Evolutionary conservation across 192 early-diverging fungal species (phyloP), one percentile per base, ranked within the genome.

Genomic region (Podila epicladia): DNA sequence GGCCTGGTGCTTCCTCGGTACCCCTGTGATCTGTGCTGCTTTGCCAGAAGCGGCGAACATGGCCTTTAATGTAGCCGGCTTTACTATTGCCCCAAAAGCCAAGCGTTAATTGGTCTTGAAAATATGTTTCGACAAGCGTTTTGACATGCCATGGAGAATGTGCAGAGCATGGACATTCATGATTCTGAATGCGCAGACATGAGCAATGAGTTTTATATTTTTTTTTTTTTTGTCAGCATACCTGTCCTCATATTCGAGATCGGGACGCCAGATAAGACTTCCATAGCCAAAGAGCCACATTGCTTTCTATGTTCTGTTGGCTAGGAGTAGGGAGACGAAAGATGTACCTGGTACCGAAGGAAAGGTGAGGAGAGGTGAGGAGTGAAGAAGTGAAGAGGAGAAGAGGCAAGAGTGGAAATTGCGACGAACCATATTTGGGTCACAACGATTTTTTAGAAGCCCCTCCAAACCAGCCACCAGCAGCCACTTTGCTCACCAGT

Each of bases 11-110:
- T 33, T 88, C 85, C 7, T 87, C 86, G 2, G 94, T 95, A 4
- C 96, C 96, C 9, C 96, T 89, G 82, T 98, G 96, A 80, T 98
- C 96, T 35, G 89, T 90, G 51, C 89, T 92, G 28, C 91, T 88
- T 85, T 93, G 94, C 93, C 93, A 95, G 70, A 94, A 95, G 28
- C 93, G 82, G 31, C 93, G 83, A 11, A 91, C 91, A 74, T 88
- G 90, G 35, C 89, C 87, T 41, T 90, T 88, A 26, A 93, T 89
- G 63, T 90, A 94, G 9, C 92, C 92, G 1, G 83, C 78, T 75
- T 84, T 87, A 58, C 64, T 69, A 38, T 62, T 41, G 26, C 15
- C 38, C 13, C 65, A 19, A 71, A 50, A 29, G 20, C 29, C 19
- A 65, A 65, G 26, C 19, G 33, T 22, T 28, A 65, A 24, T 22